Conservation (phyloP, 2,329 filamentous ascomycete species). For the Magnaporthiopsis incrustans region DNA sequence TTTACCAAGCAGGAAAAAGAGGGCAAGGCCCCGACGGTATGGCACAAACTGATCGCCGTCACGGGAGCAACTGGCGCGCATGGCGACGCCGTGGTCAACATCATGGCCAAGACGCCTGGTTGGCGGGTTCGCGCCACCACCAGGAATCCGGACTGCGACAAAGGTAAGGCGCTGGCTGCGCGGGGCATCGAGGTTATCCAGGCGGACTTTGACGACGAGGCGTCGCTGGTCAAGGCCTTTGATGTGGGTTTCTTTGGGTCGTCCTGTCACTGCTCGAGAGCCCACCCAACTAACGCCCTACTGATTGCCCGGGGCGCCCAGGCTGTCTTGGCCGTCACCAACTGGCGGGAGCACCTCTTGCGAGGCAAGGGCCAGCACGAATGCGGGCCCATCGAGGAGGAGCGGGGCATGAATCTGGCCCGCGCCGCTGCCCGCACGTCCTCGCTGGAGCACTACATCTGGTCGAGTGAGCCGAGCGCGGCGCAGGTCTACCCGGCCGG, state of each 20-base stretch:
- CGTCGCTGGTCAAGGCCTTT: conserved; percentile 18
- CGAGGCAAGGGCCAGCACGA: conserved; percentile 15
- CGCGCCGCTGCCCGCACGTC: conserved; percentile 25
- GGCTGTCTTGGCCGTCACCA: conserved; percentile 21
- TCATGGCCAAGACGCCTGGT: conserved; percentile 16
- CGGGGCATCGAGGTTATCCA: conserved; percentile 22
- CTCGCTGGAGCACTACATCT: conserved; percentile 32
- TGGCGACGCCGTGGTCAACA: conserved; percentile 23
- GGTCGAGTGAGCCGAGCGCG: conserved; percentile 31
- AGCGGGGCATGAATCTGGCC: conserved; percentile 31
- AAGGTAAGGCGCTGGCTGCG: conserved; percentile 20
- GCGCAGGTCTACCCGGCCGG: conserved; percentile 14
- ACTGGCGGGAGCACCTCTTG: conserved; percentile 19
- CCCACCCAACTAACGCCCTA: too few species aligned
- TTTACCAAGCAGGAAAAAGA: not conserved
- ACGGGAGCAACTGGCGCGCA: conserved; percentile 24
- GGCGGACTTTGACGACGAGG: conserved; percentile 21
- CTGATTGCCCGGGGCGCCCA: conserved; percentile 9
- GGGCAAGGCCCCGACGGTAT: not conserved
- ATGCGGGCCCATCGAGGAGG: conserved; percentile 26
- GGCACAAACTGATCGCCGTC: conserved; percentile 18
- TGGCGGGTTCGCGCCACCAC: conserved; percentile 25
- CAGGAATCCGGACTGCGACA: conserved; percentile 21
- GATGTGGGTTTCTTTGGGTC: not conserved
- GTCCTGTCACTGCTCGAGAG: too few species aligned